Base-by-base conservation (phyloP, 768 basidiomycete species). In the Suillus brevipes region DNA sequence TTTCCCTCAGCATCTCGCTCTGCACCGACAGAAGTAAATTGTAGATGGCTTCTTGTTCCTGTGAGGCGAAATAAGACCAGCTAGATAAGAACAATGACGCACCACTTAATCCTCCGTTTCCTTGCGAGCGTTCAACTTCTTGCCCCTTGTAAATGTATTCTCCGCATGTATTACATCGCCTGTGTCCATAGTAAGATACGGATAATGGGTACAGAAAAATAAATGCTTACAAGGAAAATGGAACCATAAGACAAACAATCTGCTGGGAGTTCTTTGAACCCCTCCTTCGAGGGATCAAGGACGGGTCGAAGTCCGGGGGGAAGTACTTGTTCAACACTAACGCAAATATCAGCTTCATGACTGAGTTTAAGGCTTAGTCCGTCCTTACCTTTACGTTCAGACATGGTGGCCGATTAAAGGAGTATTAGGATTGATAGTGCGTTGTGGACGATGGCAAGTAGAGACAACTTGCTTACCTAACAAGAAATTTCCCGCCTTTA, bases 101-200 rank as follows among this genome's bases (percentile, higher is more conserved):
- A 28, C 28, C 28, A 28, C 28, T 28, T 92, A 78, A 1, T 95
- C 91, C 10, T 97, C 97, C 0, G 97, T 99, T 81, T 99, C 97
- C 75, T 99, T 99, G 58, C 97, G 85, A 6, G 97, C 97, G 70
- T 99, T 99, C 82, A 99, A 99, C 78, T 99, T 99, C 83, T 99
- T 99, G 56, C 97, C 97, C 97, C 77, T 99, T 98, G 79, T 98
- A 97, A 62, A 99, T 92, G 72, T 99, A 99, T 79, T 99, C 97
- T 57, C 96, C 97, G 71, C 97, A 99, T 4, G 94, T 94, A 71
- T 95, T 96, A 72, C 91, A 92, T 70, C 93, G 88, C 92, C 92
- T 94, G 53, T 7, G 56, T 37, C 13, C 64, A 74, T 10, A 74
- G 66, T 57, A 2, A 47, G 37, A 53, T 68, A 65, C 36, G n/a